Evolutionary conservation across 2,329 filamentous ascomycete species (phyloP).

Genomic region (Furcasterigmium furcatum): DNA sequence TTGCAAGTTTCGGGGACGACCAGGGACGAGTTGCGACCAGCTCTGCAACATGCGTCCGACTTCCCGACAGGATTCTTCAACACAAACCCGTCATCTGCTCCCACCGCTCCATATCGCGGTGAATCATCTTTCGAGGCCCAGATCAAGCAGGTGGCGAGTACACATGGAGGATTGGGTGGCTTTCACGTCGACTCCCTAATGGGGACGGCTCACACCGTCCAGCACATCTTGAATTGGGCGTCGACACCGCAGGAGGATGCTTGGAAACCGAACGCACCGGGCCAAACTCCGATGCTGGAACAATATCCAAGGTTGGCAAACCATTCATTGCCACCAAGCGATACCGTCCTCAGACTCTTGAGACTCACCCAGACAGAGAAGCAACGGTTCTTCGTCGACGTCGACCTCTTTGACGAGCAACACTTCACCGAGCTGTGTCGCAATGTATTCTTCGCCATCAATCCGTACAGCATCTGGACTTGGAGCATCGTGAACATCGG

Average conservation of each 20-base stretch:
- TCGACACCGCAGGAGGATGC: background rate
- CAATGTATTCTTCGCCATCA: conserved; percentile 22
- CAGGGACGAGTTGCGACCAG: conserved; percentile 4
- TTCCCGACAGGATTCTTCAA: conserved; percentile 4
- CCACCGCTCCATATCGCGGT: conserved; percentile 19
- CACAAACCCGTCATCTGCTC: conserved; percentile 12
- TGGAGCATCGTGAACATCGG: conserved; percentile 23
- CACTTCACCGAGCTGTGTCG: conserved; percentile 21
- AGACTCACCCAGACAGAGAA: conserved; percentile 17
- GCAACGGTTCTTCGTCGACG: conserved; percentile 21
- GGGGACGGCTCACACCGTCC: background rate
- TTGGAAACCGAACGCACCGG: background rate
- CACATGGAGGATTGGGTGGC: background rate
- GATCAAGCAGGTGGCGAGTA: too few relatives aligned
- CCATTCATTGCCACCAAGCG: conserved; percentile 18
- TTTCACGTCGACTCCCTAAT: too few relatives aligned
- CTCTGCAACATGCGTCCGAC: background rate
- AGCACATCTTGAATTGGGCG: background rate
- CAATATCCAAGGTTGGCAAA: conserved; percentile 11
- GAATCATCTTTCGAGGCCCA: conserved; percentile 23
- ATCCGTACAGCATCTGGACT: conserved; percentile 19
- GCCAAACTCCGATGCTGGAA: conserved; percentile 10
- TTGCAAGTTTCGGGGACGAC: conserved; percentile 10
- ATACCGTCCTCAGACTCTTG: conserved; percentile 19
- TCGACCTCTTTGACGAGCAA: conserved; percentile 16